A percentile compares a stretch with the other conserved stretches of the same genome.
These are phyloP conservation scores for Drosera capensis DNA, from an alignment of 148 eudicot species.

Conservation along the genomic window DNA sequence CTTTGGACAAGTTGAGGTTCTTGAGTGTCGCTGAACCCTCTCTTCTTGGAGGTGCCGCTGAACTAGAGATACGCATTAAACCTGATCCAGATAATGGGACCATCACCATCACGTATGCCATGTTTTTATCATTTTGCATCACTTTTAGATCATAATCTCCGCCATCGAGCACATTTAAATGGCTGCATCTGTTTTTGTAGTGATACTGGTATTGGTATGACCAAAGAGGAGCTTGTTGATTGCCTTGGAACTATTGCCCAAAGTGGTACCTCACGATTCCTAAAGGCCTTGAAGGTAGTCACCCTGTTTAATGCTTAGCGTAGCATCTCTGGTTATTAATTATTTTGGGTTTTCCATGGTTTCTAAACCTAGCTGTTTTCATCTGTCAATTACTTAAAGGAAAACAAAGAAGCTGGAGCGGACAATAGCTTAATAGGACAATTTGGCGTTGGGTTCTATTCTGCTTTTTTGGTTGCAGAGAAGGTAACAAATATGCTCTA, in stretches of 20 bases:
- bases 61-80: constrained; percentile 76
- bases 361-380: constrained; percentile 6
- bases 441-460: constrained; percentile 99
- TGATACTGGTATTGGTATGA: constrained; percentile 98
- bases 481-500: constrained; percentile 27
- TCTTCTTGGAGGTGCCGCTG: constrained; percentile 87
- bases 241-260: constrained; percentile 99
- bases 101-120: constrained; percentile 62
- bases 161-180: no score
- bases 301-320: no score
- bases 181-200: constrained; percentile 27
- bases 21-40: constrained; percentile 84
- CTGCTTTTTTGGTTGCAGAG: constrained; percentile 95
- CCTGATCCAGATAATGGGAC: constrained; percentile 94
- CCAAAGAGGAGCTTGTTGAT: constrained; percentile 89
- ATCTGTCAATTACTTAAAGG: constrained; percentile 23
- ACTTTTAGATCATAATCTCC: no score
- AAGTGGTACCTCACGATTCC: constrained; percentile 94
- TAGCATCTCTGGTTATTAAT: no score
- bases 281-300: constrained; percentile 78
- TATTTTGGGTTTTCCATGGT: constrained; percentile 1
- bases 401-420: constrained; percentile 75
- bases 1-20: constrained; percentile 90
- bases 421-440: constrained; percentile 94
- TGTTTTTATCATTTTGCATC: background rate